These are phyloP conservation scores for Trichoderma semiorbis DNA, from an alignment of 2,329 filamentous ascomycete species.

Conservation along the genomic window DNA sequence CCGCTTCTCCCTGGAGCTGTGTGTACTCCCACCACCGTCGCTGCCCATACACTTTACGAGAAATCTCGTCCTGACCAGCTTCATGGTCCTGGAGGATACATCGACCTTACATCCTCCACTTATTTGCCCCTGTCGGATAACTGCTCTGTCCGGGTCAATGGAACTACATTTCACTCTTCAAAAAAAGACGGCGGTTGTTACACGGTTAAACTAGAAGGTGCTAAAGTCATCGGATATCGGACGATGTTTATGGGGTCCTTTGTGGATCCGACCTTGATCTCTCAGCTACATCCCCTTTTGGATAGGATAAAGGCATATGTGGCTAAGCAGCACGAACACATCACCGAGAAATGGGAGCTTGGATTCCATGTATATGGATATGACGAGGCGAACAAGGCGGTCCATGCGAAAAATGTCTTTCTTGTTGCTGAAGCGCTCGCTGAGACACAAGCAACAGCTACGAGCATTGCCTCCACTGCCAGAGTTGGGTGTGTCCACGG, in stretches of 20 bases:
- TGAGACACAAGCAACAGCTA: not conserved
- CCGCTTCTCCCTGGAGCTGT: not conserved
- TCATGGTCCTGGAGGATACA: not conserved
- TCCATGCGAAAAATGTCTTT: not conserved
- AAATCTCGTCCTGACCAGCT: not conserved
- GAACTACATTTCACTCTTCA: not conserved
- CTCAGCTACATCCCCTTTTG: not conserved
- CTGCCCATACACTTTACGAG: not conserved
- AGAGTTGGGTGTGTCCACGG: not conserved
- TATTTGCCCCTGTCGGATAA: not conserved
- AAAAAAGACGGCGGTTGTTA: not conserved
- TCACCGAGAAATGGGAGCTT: not conserved
- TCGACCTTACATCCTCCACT: not conserved
- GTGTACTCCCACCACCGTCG: not conserved
- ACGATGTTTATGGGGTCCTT: not conserved
- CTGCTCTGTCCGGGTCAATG: not conserved
- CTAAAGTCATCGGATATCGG: not conserved
- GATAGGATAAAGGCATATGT: not conserved
- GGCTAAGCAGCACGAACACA: not conserved
- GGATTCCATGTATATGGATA: not conserved
- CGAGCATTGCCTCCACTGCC: not conserved
- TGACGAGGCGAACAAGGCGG: not conserved
- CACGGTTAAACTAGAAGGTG: not conserved
- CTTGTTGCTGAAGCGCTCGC: not conserved
- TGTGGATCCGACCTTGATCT: not conserved